Evolutionary conservation across 352 stramenopile genomes (phyloP), one percentile per base, ranked within the genome.

Genomic region (Globisporangium paddicum): DNA sequence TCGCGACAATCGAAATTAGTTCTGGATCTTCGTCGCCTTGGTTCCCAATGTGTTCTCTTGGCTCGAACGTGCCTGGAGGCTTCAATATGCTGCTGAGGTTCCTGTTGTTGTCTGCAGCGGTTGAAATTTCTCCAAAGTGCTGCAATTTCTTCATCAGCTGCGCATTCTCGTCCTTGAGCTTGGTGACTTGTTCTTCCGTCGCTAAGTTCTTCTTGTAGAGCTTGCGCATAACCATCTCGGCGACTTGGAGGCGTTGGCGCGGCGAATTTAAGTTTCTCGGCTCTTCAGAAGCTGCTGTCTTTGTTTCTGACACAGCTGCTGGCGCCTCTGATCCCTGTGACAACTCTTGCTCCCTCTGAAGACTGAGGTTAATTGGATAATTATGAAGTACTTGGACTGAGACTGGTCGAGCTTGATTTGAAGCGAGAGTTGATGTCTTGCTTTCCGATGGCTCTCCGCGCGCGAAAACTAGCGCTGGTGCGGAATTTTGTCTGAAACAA

Each of bases 211-310:
- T 79, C 54, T 72, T 70, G 55, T 82, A 85, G 2, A 85, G 68
- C 50, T 85, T 85, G 32, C 71, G 70, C 67, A 85, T 85, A 47
- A 85, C 75, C 67, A 78, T 79, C 56, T 85, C 75, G 2, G 75
- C 75, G 18, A 85, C 61, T 21, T 82, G 69, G 3, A 85, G 66
- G 30, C 70, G 70, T 50, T 82, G 74, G 0, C 63, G 63, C 1
- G 75, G 75, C 5, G 75, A 85, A 23, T 75, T 68, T 21, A 76
- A 50, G 13, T 79, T 47, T 9, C 32, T 55, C 28, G 58, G 32
- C 18, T 41, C 16, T 19, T 13, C 28, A 23, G 9, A 14, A n/a
- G 42, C 8, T 38, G 41, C 13, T 51, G 13, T 37, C 32, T 23
- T 51, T 16, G 18, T 10, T n/a, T 49, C 35, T 25, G 46, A 38